Conservation (phyloP, 129 eudicot species). For the Calendula officinalis region DNA sequence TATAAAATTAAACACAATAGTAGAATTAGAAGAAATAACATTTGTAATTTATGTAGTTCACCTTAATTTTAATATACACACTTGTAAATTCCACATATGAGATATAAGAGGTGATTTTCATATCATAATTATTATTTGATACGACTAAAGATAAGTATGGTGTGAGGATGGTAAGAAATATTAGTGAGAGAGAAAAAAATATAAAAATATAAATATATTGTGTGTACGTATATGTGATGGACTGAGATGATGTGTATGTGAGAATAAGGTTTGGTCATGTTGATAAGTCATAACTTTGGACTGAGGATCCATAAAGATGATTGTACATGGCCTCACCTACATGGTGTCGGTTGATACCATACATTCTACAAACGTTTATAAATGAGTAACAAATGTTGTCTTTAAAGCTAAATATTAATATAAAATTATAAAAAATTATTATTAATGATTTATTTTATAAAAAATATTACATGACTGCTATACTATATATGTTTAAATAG, state of each 20-base stretch:
- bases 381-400: not conserved
- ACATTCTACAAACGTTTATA: constrained; percentile 1
- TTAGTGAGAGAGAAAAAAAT: constrained; percentile 2
- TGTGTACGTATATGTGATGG: constrained; percentile 13
- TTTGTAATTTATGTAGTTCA: no score
- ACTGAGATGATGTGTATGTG: constrained; percentile 16
- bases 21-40: no score
- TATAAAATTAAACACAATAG: no score
- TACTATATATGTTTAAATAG: no score
- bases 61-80: no score
- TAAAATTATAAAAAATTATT: no score
- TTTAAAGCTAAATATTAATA: not conserved
- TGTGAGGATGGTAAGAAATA: constrained; percentile 17
- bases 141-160: constrained; percentile 17
- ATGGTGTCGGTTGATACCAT: constrained; percentile 34
- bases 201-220: not conserved
- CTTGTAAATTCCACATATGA: no score
- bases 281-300: constrained; percentile 29
- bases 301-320: constrained; percentile 27
- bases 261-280: constrained; percentile 39
- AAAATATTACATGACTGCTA: no score
- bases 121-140: no score
- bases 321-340: constrained; percentile 24
- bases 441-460: no score
- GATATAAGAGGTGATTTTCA: no score